phyloP scores from a whole-genome alignment of 2,329 filamentous ascomycete species.

The Fusarium sp. region DNA sequence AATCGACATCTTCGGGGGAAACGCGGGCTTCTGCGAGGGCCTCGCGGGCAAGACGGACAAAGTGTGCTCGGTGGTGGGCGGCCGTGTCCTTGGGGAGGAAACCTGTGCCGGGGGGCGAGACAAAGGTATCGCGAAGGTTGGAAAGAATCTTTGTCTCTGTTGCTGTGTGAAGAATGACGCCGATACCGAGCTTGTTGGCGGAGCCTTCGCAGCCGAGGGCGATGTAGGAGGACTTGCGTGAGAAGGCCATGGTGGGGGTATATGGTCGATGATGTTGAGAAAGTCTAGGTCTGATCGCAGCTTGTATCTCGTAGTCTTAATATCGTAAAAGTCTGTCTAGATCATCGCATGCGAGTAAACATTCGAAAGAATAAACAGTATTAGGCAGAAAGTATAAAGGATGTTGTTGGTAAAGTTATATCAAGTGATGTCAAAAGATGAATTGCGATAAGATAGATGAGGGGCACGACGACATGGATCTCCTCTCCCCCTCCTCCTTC shows the following conservation, averaged over 20 bases:
- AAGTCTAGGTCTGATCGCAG: neutral
- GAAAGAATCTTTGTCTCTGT: slow-evolving; percentile 73
- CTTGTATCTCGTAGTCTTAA: neutral
- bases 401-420: neutral
- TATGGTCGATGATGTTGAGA: slow-evolving; percentile 20
- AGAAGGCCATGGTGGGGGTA: slow-evolving; percentile 36
- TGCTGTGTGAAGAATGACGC: slow-evolving; percentile 81
- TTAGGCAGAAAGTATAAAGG: neutral
- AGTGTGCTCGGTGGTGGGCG: slow-evolving; percentile 85
- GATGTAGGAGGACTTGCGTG: slow-evolving; percentile 55
- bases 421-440: slow-evolving; percentile 9
- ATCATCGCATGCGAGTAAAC: neutral
- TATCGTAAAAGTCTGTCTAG: neutral
- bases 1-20: slow-evolving; percentile 75
- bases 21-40: slow-evolving; percentile 74
- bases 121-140: slow-evolving; percentile 94
- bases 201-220: slow-evolving; percentile 80
- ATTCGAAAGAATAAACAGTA: neutral
- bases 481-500: neutral
- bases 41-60: slow-evolving; percentile 79
- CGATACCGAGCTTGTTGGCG: slow-evolving; percentile 96
- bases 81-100: slow-evolving; percentile 98
- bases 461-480: slow-evolving; percentile 20
- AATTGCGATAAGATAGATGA: slow-evolving; percentile 21
- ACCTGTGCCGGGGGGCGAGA: slow-evolving; percentile 88